Evolutionary conservation across 805 yeast genomes (phyloP).

Genomic region (Monosporozyma unispora): DNA sequence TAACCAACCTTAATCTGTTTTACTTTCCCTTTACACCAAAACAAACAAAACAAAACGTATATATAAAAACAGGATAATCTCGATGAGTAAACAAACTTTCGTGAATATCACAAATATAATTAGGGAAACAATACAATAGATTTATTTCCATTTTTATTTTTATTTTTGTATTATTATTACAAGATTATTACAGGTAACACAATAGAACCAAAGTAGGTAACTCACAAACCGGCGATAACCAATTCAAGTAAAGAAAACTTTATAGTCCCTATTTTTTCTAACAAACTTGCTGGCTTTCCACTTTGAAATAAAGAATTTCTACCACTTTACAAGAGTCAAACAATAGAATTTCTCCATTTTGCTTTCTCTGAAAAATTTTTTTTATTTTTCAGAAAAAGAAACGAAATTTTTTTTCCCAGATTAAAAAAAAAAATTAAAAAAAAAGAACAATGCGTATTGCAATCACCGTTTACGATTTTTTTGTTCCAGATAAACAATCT

Average conservation of each 20-base stretch:
- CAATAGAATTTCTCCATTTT: not conserved
- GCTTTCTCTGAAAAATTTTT: not conserved
- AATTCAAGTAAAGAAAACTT: no score
- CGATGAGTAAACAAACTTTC: not conserved
- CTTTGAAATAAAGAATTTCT: no score
- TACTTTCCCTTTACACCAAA: not conserved
- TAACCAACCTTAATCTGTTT: constrained; percentile 16
- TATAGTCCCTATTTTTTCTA: not conserved
- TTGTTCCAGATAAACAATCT: not conserved
- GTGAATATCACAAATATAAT: not conserved
- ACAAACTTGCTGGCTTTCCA: not conserved
- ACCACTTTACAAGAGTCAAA: no score
- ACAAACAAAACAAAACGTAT: not conserved
- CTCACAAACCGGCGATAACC: not conserved
- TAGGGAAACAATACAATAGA: not conserved
- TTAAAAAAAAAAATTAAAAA: not conserved
- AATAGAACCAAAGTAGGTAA: not conserved
- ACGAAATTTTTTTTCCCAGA: not conserved
- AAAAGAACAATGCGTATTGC: not conserved
- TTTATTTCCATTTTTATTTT: no score
- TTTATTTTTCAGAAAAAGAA: not conserved
- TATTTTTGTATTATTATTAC: not conserved
- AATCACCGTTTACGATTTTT: not conserved
- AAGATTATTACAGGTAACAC: not conserved
- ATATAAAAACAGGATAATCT: not conserved